Evolutionary conservation across 805 yeast species (phyloP).

Genomic region (Candida germanica): DNA sequence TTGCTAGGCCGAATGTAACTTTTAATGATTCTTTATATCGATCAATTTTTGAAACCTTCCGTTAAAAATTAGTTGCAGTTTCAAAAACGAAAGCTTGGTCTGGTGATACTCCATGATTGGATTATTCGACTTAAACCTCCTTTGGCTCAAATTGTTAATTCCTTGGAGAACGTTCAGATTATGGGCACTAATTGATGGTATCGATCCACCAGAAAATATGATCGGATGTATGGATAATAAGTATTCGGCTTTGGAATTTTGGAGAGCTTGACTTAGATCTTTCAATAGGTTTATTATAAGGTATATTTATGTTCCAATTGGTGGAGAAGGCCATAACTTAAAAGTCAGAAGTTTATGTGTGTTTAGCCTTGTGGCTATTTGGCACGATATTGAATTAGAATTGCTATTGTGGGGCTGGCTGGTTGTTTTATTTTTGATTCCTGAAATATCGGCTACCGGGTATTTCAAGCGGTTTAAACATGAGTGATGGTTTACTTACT

Average conservation of each 20-base stretch:
- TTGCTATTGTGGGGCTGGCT: constrained; percentile 95
- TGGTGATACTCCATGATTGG: constrained; percentile 90
- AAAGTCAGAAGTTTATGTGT: constrained; percentile 77
- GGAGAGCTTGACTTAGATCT: constrained; percentile 99
- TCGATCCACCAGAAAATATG: constrained; percentile 98
- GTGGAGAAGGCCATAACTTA: constrained; percentile 70
- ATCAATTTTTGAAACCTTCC: constrained; percentile 52
- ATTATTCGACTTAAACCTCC: constrained; percentile 79
- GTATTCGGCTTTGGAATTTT: constrained; percentile 88
- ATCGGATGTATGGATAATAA: constrained; percentile 93
- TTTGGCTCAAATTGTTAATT: constrained; percentile 88
- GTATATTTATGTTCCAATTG: constrained; percentile 87
- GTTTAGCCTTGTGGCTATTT: constrained; percentile 91
- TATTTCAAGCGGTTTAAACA: constrained; percentile 38
- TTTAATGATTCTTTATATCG: constrained; percentile 90
- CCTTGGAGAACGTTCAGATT: constrained; percentile 96
- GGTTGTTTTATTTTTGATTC: constrained; percentile 79
- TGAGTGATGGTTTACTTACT: constrained; percentile 70
- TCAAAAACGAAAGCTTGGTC: constrained; percentile 88
- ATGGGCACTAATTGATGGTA: constrained; percentile 90
- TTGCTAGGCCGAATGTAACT: constrained; percentile 93
- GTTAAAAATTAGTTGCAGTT: constrained; percentile 71
- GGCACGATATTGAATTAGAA: constrained; percentile 95
- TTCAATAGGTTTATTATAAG: constrained; percentile 87
- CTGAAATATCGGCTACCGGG: constrained; percentile 69